Evolutionary conservation across 768 basidiomycete species (phyloP), one percentile per base, ranked within the genome.

Genomic region (Hypholoma fasciculare): DNA sequence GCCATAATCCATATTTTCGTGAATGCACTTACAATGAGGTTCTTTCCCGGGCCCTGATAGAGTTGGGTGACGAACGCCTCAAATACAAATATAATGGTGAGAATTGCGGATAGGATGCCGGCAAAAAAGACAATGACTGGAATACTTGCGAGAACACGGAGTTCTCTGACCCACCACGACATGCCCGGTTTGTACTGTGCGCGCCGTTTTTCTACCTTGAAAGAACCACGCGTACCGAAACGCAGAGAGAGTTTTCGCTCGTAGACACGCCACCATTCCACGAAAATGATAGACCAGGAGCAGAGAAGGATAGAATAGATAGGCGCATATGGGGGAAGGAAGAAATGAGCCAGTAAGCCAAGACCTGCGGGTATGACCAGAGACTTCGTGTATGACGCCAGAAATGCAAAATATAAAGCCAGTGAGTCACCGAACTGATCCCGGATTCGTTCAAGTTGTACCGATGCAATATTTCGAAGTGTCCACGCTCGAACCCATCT

Each of bases 221-320:
- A 85, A 0, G 89, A 86, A 19, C 90, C 90, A 26, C 84, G 84
- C 0, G 90, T 92, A 4, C 90, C 89, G 79, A 92, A 96, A 30
- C 86, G 80, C 48, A 94, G 82, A 1, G 92, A 85, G n/a, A 96
- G 76, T 40, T 88, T 85, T 16, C 89, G 85, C 72, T 98, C 92
- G 57, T 84, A 84, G 38, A 97, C 82, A 27, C 90, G 83, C 96
- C 96, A 99, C 78, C 87, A 89, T 71, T 98, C 95, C 60, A 96
- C 89, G 65, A 96, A 96, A 17, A 82, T 71, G 48, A 94, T 79
- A 0, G 90, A 88, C 92, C 96, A 99, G 2, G 94, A 54, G n/a
- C 86, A 82, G 48, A 96, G 75, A 19, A 91, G 72, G 53, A 81
- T 72, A 0, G 93, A 93, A 70, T 94, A 98, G 4, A 83, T 47